phyloP scores from a whole-genome alignment of 371 early-diverging fungal species.

The Lichtheimia hyalospora region DNA sequence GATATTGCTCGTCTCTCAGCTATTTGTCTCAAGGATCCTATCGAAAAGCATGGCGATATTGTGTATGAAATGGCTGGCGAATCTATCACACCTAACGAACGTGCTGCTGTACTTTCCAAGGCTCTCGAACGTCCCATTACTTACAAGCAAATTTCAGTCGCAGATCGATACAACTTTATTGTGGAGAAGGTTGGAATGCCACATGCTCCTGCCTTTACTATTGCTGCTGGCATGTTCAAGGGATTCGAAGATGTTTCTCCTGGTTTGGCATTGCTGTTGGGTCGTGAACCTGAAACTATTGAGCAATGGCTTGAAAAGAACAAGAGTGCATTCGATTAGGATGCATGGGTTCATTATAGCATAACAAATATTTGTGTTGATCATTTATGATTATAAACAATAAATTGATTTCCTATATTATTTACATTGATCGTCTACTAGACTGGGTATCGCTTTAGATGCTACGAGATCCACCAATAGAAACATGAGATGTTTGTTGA shows the following conservation, averaged over 20 bases:
- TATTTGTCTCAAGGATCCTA: slow-evolving; percentile 11
- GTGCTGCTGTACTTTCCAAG: slow-evolving; percentile 6
- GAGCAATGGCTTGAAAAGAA: slow-evolving; percentile 13
- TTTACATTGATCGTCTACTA: slow-evolving; percentile 15
- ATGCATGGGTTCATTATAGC: too few species aligned
- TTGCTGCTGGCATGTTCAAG: background rate
- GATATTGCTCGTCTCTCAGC: slow-evolving; percentile 19
- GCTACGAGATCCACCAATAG: slow-evolving; percentile 41
- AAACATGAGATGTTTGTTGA: slow-evolving; percentile 47
- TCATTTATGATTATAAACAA: too few species aligned
- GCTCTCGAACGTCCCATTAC: slow-evolving; percentile 8
- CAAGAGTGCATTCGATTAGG: background rate
- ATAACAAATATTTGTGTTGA: too few species aligned
- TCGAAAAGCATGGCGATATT: slow-evolving; percentile 17
- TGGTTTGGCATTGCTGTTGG: slow-evolving; percentile 10
- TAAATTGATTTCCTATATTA: too few species aligned
- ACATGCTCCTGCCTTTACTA: background rate
- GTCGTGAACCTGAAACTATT: slow-evolving; percentile 17
- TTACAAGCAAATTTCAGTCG: slow-evolving; percentile 1
- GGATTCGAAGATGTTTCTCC: background rate
- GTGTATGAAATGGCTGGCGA: slow-evolving; percentile 18
- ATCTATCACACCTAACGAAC: slow-evolving; percentile 7
- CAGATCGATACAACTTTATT: slow-evolving; percentile 6
- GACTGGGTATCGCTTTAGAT: slow-evolving; percentile 39
- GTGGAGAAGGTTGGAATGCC: slow-evolving; percentile 1